Conservation (phyloP, 2,329 filamentous ascomycete species). For the Aspergillus neoniger region DNA sequence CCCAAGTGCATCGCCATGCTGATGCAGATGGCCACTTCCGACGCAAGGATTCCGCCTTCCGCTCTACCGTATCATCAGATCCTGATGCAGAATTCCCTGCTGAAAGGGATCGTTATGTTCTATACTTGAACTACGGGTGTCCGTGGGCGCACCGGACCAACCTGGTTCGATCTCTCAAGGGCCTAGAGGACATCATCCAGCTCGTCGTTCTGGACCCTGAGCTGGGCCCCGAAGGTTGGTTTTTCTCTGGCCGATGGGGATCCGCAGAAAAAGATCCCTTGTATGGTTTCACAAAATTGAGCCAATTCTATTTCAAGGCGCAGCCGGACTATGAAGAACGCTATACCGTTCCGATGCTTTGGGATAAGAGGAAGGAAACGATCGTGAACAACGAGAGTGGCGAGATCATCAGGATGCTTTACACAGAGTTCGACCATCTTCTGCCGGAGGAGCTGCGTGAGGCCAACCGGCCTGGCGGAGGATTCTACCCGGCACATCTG, state of each 20-base stretch:
- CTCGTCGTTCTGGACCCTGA: constrained; percentile 46
- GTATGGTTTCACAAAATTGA: constrained; percentile 69
- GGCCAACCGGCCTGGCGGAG: constrained; percentile 51
- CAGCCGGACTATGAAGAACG: constrained; percentile 69
- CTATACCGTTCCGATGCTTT: constrained; percentile 81
- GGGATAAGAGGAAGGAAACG: constrained; percentile 70
- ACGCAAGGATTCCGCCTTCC: constrained; percentile 57
- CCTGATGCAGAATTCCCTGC: constrained; percentile 57
- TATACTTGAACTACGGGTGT: constrained; percentile 63
- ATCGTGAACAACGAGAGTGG: constrained; percentile 88
- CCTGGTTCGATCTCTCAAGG: constrained; percentile 53
- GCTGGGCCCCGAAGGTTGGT: constrained; percentile 63
- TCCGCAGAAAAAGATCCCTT: constrained; percentile 65
- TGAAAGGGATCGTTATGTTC: constrained; percentile 61
- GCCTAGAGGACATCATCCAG: constrained; percentile 53
- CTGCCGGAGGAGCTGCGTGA: constrained; percentile 61
- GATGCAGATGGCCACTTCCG: constrained; percentile 56
- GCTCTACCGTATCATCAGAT: constrained; percentile 56
- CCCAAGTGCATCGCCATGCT: constrained; percentile 34
- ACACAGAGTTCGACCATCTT: constrained; percentile 70
- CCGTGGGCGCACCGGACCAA: constrained; percentile 62
- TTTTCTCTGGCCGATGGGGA: constrained; percentile 68
- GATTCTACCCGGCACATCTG: constrained; percentile 66
- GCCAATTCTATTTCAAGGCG: constrained; percentile 72
- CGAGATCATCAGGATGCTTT: constrained; percentile 85